A percentile compares a stretch with the other conserved stretches of the same genome.
Evolutionary conservation across 805 yeast species (phyloP).

Genomic region (Saturnispora silvae): DNA sequence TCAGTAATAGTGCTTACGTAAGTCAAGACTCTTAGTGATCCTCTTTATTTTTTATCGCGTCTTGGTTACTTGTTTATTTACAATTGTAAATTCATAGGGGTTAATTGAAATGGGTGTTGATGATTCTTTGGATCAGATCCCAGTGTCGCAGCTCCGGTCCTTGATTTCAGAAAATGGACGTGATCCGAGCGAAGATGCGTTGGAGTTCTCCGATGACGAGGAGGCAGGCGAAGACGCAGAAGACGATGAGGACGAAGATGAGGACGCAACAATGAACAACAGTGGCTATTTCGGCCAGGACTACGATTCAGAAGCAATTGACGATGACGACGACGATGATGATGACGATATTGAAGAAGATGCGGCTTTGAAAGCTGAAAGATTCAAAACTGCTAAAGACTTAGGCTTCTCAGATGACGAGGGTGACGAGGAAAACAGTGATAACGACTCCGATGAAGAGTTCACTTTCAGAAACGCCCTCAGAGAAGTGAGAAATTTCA

Average conservation of each 20-base stretch:
- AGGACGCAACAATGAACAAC: not conserved
- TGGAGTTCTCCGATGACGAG: slow-evolving; percentile 19
- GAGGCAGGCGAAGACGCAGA: slow-evolving; percentile 10
- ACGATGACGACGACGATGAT: slow-evolving; percentile 9
- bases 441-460: slow-evolving; percentile 32
- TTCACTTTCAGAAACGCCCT: slow-evolving; percentile 50
- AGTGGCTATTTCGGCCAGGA: not conserved
- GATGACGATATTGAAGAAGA: slow-evolving; percentile 18
- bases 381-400: slow-evolving; percentile 16
- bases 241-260: slow-evolving; percentile 13
- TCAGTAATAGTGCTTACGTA: too few relatives aligned
- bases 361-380: slow-evolving; percentile 12
- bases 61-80: not conserved
- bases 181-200: slow-evolving; percentile 26
- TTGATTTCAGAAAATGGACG: slow-evolving; percentile 20
- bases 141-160: slow-evolving; percentile 20
- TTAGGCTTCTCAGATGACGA: slow-evolving; percentile 23
- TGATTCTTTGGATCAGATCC: slow-evolving; percentile 16
- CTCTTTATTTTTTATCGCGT: not conserved
- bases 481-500: slow-evolving; percentile 58
- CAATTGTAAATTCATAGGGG: not conserved
- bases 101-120: slow-evolving; percentile 1
- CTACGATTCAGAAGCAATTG: not conserved
- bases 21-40: too few relatives aligned
- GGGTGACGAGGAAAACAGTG: slow-evolving; percentile 21